These are phyloP conservation scores for Primulina tabacum DNA, from an alignment of 257 asterid species.

Conservation along the genomic window DNA sequence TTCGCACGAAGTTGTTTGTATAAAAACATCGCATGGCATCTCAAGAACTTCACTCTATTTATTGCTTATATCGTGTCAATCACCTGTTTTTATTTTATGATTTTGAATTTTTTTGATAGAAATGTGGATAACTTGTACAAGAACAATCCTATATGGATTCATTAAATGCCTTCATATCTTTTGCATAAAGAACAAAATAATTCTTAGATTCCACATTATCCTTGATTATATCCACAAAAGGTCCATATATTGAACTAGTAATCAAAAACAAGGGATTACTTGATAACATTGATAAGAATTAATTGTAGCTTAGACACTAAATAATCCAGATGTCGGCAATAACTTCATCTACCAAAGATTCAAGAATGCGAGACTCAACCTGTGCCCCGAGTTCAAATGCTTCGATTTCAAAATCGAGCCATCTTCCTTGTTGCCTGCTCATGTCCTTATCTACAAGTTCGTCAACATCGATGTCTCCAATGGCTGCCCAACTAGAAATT, in stretches of 20 bases:
- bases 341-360: slow-evolving; percentile 74
- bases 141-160: not conserved
- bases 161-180: not conserved
- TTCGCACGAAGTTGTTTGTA: too few species aligned
- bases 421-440: slow-evolving; percentile 72
- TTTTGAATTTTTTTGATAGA: not conserved
- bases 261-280: not conserved
- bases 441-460: slow-evolving; percentile 89
- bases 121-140: not conserved
- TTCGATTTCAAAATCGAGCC: slow-evolving; percentile 81
- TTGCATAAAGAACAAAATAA: too few species aligned
- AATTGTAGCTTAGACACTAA: slow-evolving; percentile 20
- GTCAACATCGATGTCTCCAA: slow-evolving; percentile 72
- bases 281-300: not conserved
- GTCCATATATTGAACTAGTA: not conserved
- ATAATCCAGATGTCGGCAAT: slow-evolving; percentile 58
- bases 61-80: not conserved
- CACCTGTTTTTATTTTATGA: too few species aligned
- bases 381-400: slow-evolving; percentile 73
- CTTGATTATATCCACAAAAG: not conserved
- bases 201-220: not conserved
- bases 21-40: not conserved
- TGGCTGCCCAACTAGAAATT: slow-evolving; percentile 51
- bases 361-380: slow-evolving; percentile 61
- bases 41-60: not conserved